phyloP scores from a whole-genome alignment of 768 basidiomycete genomes.

The Pleurotus tuber-regium region DNA sequence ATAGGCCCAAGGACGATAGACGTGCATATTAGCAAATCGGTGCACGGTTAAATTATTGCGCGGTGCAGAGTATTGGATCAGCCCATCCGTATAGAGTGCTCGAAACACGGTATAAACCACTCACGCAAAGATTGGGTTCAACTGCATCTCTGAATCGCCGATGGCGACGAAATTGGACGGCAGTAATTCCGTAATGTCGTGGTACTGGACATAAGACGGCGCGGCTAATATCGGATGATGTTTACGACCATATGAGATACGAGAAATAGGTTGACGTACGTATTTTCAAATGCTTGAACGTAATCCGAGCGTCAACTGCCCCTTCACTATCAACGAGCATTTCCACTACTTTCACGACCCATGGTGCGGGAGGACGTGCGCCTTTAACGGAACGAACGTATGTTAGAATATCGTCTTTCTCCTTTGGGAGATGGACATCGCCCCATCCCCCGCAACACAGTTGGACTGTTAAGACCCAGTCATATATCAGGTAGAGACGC shows the following conservation, averaged over 20 bases:
- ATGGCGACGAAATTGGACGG: slow-evolving; percentile 22
- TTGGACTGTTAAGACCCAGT: slow-evolving; percentile 8
- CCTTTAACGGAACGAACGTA: slow-evolving; percentile 4
- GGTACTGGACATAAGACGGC: slow-evolving; percentile 15
- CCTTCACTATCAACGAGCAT: background rate
- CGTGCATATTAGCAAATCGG: too few species aligned
- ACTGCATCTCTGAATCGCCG: slow-evolving; percentile 18
- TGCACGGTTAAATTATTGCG: too few species aligned
- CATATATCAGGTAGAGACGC: too few species aligned
- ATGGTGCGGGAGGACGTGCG: background rate
- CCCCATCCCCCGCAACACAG: slow-evolving; percentile 9
- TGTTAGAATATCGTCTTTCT: background rate
- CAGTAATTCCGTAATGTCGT: slow-evolving; percentile 12
- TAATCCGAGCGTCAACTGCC: background rate
- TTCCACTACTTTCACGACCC: background rate
- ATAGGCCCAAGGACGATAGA: too few species aligned
- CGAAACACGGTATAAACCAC: too few species aligned
- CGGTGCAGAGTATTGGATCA: too few species aligned
- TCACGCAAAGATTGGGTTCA: slow-evolving; percentile 21
- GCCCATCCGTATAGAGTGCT: too few species aligned
- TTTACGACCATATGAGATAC: background rate
- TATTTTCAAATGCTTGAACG: slow-evolving; percentile 3
- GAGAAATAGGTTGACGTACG: background rate
- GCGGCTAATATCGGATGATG: slow-evolving; percentile 7
- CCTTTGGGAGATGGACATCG: slow-evolving; percentile 2